Evolutionary conservation across 192 early-diverging fungal genomes (phyloP), one percentile per base, ranked within the genome.

Genomic region (Backusella sp.): DNA sequence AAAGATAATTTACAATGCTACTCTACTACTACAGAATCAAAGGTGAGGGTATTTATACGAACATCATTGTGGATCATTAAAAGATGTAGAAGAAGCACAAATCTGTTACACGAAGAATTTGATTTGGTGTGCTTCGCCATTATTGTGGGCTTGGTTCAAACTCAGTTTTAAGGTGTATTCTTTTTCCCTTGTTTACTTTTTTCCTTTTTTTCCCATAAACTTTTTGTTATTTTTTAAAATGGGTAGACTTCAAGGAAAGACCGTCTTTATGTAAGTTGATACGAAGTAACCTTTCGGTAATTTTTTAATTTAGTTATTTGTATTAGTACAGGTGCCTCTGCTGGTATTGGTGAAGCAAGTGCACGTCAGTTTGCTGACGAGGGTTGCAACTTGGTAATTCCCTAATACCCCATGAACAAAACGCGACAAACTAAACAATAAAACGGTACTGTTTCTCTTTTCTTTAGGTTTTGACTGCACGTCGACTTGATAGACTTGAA

Each of bases 301-400:
- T 32, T n/a, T 37, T 49, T 66, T 78, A 28, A 66, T 28, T 70
- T 4, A 74, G 0, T 11, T 17, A 68, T 36, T 28, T 28, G 23
- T 19, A 12, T 65, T 78, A 90, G 86, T 66, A 92, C 91, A 42
- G 92, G 92, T 9, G 91, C 92, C 30, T 87, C 87, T 30, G 84
- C 90, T 5, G 92, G 92, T 42, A 94, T 93, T 46, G 93, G 93
- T 66, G 85, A 87, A 73, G 90, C 91, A n/a, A 84, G 83, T 23
- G 93, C 93, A 19, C 70, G 88, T 19, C 86, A 91, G 65, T 94
- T 92, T 71, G 91, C 92, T 23, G 80, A 86, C 34, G 84, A 81
- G 53, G 89, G 89, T 41, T 84, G 87, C 30, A 83, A 88, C 66
- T 72, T 94, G 73, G 86, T 92, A 79, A 52, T 32, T 42, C 26